A percentile compares a stretch with the other conserved stretches of the same genome.
phyloP scores from a whole-genome alignment of 75 land plant species.

The Pinus albicaulis region DNA sequence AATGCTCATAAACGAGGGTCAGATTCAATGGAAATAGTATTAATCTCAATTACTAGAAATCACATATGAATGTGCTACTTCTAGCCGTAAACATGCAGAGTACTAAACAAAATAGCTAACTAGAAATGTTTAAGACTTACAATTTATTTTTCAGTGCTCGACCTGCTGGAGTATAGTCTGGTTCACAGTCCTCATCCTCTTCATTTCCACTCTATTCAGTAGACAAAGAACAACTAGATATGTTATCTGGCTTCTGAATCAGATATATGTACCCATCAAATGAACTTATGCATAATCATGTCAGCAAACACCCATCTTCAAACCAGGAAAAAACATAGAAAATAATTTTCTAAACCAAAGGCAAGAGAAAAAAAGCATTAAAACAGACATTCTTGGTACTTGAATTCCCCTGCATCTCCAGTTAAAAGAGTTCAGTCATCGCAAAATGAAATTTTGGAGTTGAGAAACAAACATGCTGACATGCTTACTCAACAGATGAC shows the following conservation, averaged over 20 bases:
- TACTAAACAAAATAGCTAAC: constrained; percentile 1
- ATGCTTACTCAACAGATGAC: too few relatives aligned
- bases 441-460: too few relatives aligned
- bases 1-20: not conserved
- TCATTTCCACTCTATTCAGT: constrained; percentile 50
- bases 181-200: constrained; percentile 63
- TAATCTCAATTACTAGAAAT: not conserved
- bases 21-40: not conserved
- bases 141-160: constrained; percentile 77
- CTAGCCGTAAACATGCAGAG: not conserved
- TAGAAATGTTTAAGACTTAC: constrained; percentile 42
- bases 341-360: too few relatives aligned
- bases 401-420: too few relatives aligned
- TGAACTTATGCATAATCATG: too few relatives aligned
- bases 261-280: constrained; percentile 5
- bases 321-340: not conserved
- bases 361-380: too few relatives aligned
- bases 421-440: too few relatives aligned
- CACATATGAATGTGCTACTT: not conserved
- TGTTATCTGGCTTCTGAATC: not conserved
- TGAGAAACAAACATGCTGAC: too few relatives aligned
- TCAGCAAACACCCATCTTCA: not conserved
- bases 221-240: constrained; percentile 6
- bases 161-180: constrained; percentile 91
- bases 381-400: too few relatives aligned